These are phyloP conservation scores for Ophiocordyceps unilateralis DNA, from an alignment of 2,329 filamentous ascomycete genomes.

Conservation along the genomic window DNA sequence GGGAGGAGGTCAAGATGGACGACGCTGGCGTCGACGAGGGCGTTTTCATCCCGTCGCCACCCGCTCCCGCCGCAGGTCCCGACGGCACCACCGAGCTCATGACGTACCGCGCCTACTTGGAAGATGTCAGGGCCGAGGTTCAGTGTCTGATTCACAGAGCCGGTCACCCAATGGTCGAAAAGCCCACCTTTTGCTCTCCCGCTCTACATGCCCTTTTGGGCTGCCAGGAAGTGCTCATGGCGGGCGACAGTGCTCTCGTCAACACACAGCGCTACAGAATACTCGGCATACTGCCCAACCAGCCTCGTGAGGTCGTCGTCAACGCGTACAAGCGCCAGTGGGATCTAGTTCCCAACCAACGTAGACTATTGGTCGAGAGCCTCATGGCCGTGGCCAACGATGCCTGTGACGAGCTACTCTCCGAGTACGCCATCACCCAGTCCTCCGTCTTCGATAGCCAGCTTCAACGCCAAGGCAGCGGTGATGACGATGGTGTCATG, in stretches of 20 bases:
- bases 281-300: constrained; percentile 19
- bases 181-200: constrained; percentile 12
- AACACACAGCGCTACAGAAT: constrained; percentile 16
- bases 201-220: constrained; percentile 15
- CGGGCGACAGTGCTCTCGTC: constrained; percentile 11
- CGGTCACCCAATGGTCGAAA: constrained; percentile 12
- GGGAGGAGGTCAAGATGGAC: constrained; percentile 18
- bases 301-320: constrained; percentile 16
- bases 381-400: constrained; percentile 18
- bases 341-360: constrained; percentile 15
- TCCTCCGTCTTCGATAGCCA: constrained; percentile 22
- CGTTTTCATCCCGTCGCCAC: constrained; percentile 16
- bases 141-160: constrained; percentile 23
- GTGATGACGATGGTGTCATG: constrained; percentile 14
- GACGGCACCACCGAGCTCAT: constrained; percentile 18
- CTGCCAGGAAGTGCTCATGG: constrained; percentile 12
- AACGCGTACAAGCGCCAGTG: constrained; percentile 24
- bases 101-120: constrained; percentile 28
- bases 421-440: constrained; percentile 20
- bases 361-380: constrained; percentile 14
- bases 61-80: constrained; percentile 15
- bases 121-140: constrained; percentile 31
- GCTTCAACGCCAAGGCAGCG: constrained; percentile 9
- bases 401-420: constrained; percentile 15
- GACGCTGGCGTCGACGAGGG: constrained; percentile 22